Conservation (phyloP, 169 alveolate species). For the Ichthyophthirius multifiliis region DNA sequence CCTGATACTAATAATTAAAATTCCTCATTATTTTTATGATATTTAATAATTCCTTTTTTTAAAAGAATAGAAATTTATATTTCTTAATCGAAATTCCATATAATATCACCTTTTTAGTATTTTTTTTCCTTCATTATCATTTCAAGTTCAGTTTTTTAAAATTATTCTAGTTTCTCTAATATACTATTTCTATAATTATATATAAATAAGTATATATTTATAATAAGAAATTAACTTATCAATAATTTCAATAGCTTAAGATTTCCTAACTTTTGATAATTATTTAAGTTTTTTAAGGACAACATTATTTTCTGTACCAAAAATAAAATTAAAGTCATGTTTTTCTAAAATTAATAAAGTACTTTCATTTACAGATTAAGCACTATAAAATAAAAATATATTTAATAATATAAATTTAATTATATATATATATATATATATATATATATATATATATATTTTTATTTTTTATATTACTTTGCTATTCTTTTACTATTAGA, state of each 20-base stretch:
- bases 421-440: not conserved
- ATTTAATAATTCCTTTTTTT: too few relatives aligned
- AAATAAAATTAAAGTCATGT: slow-evolving; percentile 38
- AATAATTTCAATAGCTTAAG: slow-evolving; percentile 14
- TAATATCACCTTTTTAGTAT: slow-evolving; percentile 13
- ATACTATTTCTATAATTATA: slow-evolving; percentile 2
- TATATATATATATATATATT: too few relatives aligned
- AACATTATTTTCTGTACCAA: slow-evolving; percentile 37
- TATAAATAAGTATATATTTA: too few relatives aligned
- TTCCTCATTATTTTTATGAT: slow-evolving; percentile 13
- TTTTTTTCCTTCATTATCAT: slow-evolving; percentile 30
- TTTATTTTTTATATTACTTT: slow-evolving; percentile 11
- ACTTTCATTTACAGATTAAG: slow-evolving; percentile 26
- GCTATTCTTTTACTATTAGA: slow-evolving; percentile 27
- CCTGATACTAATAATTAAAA: slow-evolving; percentile 28
- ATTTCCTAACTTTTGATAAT: slow-evolving; percentile 22
- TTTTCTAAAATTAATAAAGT: slow-evolving; percentile 24
- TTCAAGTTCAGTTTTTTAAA: slow-evolving; percentile 34
- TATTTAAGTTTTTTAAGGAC: slow-evolving; percentile 20
- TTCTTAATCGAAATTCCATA: slow-evolving; percentile 22
- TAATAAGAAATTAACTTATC: not conserved
- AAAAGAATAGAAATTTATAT: too few relatives aligned
- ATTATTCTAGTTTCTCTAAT: slow-evolving; percentile 9
- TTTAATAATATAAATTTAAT: not conserved
- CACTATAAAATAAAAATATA: not conserved